Evolutionary conservation across 805 yeast genomes (phyloP), one percentile per base, ranked within the genome.

Genomic region (Pichia ethanolica): DNA sequence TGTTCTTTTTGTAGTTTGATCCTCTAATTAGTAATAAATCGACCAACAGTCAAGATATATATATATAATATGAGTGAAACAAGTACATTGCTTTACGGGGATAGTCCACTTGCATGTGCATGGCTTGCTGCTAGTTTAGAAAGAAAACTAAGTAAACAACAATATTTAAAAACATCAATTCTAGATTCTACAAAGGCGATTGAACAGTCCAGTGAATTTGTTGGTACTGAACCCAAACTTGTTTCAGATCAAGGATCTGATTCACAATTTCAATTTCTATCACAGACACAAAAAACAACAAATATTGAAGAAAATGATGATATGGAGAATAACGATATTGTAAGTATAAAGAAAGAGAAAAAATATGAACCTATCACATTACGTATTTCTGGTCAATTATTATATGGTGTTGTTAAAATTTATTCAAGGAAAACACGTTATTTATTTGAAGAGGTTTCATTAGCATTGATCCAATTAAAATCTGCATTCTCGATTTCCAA

Each of bases 51-150:
- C 20, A 20, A 20, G 20, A 20, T 20, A 20, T 20, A 20, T 20
- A 20, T 20, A 20, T 20, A 20, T 20, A 20, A 20, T 20, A 20
- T 20, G 20, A 20, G 20, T 20, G 20, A 20, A 30, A 30, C 32
- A 30, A 30, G 32, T 20, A 37, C 41, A 28, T 46, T 46, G 49
- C 39, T 47, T n/a, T 47, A 47, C 26, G 50, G 50, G 4, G 46
- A 47, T 20, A 43, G 36, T 3, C 96, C 96, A 1, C 71, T 89
- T 52, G 95, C 95, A 3, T 86, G 83, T 55, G 89, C 89, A 8
- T 89, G 97, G 97, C 72, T 89, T 43, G 97, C 97, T 9, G 91
- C 96, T 25, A 89, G 87, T 62, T 75, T 89, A 67, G 95, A 89
- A 57, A 79, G 81, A 58, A 83, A 82, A 56, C 75, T 87, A 35